Base-by-base conservation (phyloP, 2,329 filamentous ascomycete genomes). In the Neonectria ditissima region DNA sequence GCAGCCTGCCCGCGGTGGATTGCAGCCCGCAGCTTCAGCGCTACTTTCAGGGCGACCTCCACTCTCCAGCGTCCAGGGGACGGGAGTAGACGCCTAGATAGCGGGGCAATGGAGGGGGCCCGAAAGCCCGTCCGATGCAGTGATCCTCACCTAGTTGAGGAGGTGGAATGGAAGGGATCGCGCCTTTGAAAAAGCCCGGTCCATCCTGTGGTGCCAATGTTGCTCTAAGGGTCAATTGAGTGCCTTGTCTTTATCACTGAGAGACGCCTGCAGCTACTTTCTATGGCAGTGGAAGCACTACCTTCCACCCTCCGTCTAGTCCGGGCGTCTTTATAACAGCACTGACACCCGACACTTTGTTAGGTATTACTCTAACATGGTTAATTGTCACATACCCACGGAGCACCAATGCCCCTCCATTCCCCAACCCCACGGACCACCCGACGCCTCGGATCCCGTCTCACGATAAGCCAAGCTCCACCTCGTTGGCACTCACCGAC, bases 1-100 rank as follows among this genome's bases (percentile, higher is more conserved):
- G 18, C 50, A 26, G 54, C 48, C 32, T 63, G 55, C 61, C 66
- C 41, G 24, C 65, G 45, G 62, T 47, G 65, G 44, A 30, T 51
- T 30, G 16, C 37, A 18, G 37, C 37, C 34, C 34, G 13, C 22
- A 26, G 44, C 22, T 47, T 24, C 44, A 47, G 44, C 44, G 22
- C 44, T 26, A 47, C 22, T 22, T 28, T 22, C 44, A 26, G 9
- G n/a, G 37, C n/a, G n/a, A 41, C 37, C 37, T 41, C 37, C 22
- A 47, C 44, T 47, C 8, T 41, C 37, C 32, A 24, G 13, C 10
- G 18, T 11, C 41, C 8, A 26, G 26, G 45, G 45, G 30, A 30
- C 16, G 26, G 26, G 45, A 50, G 30, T 22, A n/a, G 32, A 39
- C 26, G 26, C 53, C 37, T n/a, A n/a, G n/a, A n/a, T 50, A 14